Evolutionary conservation across 1,284 basidiomycete species (phyloP), one percentile per base, ranked within the genome.

Genomic region (Rhodotorula sp.): DNA sequence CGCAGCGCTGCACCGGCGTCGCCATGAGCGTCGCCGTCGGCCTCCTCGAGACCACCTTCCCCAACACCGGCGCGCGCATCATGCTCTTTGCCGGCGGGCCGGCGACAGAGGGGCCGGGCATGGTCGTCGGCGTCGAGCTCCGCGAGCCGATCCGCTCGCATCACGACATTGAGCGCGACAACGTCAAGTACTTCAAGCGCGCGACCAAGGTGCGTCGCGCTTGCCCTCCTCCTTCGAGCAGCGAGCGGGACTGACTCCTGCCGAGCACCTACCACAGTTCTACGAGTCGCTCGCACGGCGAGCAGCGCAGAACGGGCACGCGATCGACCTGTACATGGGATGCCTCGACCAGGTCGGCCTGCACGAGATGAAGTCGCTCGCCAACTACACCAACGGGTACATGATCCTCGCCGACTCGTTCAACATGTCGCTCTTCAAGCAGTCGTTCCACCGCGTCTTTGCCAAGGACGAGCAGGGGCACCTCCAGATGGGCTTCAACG

Each of bases 91-190:
- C 94, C 58, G 97, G 96, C 81, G 96, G 96, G 41, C 92, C 96
- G n/a, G 90, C 91, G 32, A 97, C 96, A 7, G 95, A 98, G 81
- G 96, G 96, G 6, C 96, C 96, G 0, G 97, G 97, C 46, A 90
- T 96, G 87, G 96, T 98, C 53, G 97, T 99, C 70, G 90, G 87
- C 81, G 92, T 94, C 78, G 96, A 99, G 84, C 86, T 99, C 61
- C 92, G 94, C 82, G 96, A 99, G 82, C 94, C 96, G 4, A 98
- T 99, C 78, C 91, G 97, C 70, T 98, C 95, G 5, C 97, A 99
- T 83, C 96, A 99, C 84, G 96, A 99, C 81, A 99, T 99, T 80
- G 97, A 99, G 81, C 87, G 94, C 63, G 97, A 99, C 83, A 92
- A 89, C 78, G 95, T 92, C 62, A 98, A 97, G 83, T 95, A 98